These are phyloP conservation scores for Ganoderma lucidum DNA, from an alignment of 1,284 basidiomycete genomes.

Conservation along the genomic window DNA sequence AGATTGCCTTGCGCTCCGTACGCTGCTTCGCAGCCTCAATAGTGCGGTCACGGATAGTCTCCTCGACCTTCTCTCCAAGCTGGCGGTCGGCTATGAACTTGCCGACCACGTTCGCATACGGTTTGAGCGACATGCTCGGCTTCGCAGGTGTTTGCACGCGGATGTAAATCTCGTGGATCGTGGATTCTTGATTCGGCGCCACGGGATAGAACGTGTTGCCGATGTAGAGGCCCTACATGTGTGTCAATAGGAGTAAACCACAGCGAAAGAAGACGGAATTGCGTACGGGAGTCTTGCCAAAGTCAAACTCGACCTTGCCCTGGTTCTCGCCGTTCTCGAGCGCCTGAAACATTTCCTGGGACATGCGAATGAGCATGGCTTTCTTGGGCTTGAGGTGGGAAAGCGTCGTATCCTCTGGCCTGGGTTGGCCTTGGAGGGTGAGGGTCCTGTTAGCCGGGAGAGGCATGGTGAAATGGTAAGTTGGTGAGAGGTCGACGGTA, in stretches of 20 bases:
- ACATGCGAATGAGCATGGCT: conserved; percentile 77
- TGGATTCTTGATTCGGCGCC: conserved; percentile 57
- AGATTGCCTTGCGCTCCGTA: conserved; percentile 57
- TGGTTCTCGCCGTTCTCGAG: conserved; percentile 58
- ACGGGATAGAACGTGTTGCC: conserved; percentile 70
- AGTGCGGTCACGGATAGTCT: conserved; percentile 63
- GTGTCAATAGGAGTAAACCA: neutral
- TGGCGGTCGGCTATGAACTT: conserved; percentile 71
- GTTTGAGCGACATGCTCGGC: conserved; percentile 69
- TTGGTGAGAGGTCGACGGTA: conserved; percentile 7
- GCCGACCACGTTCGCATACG: conserved; percentile 74
- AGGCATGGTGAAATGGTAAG: conserved; percentile 57
- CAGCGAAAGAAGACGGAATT: neutral
- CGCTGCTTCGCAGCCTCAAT: conserved; percentile 64
- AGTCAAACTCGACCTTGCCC: conserved; percentile 63
- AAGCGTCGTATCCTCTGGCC: conserved; percentile 54
- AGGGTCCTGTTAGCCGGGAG: conserved; percentile 61
- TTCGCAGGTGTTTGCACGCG: conserved; percentile 62
- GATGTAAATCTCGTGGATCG: conserved; percentile 73
- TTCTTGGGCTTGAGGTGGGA: conserved; percentile 65
- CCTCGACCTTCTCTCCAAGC: conserved; percentile 58
- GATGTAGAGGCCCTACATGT: conserved; percentile 67
- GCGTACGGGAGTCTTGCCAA: conserved; percentile 64
- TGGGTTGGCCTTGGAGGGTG: conserved; percentile 62
- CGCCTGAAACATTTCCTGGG: conserved; percentile 71